Evolutionary conservation across 2,329 filamentous ascomycete species (phyloP).

Genomic region (Colletotrichum lindemuthianum): DNA sequence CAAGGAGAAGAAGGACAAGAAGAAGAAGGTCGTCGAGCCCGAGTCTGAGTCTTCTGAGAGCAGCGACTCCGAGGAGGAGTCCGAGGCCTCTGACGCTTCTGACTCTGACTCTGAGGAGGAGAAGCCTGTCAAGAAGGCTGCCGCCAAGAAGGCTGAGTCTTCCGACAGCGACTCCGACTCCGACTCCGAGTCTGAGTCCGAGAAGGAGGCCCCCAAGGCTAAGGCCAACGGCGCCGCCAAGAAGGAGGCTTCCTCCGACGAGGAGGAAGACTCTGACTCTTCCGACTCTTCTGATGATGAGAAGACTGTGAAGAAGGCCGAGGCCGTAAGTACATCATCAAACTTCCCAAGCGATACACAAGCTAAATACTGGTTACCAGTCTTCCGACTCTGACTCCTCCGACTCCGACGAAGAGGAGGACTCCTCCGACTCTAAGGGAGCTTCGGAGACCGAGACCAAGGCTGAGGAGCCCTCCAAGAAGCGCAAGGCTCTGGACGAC

Average conservation of each 20-base stretch:
- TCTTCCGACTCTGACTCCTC: constrained; percentile 45
- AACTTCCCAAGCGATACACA: neutral
- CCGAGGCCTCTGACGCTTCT: constrained; percentile 41
- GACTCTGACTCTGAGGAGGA: constrained; percentile 41
- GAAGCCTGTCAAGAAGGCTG: too few species aligned
- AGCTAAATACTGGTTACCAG: constrained; percentile 18
- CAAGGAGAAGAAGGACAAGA: constrained; percentile 58
- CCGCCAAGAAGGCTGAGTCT: constrained; percentile 27
- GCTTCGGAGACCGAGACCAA: constrained; percentile 52
- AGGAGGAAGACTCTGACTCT: constrained; percentile 39
- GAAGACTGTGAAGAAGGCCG: constrained; percentile 37
- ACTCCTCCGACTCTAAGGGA: constrained; percentile 45
- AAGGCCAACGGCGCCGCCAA: constrained; percentile 51
- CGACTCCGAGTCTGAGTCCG: constrained; percentile 50
- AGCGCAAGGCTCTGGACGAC: constrained; percentile 72
- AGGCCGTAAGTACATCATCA: constrained; percentile 30
- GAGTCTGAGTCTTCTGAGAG: constrained; percentile 41
- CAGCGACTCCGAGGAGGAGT: constrained; percentile 23
- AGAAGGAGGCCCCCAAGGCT: constrained; percentile 47
- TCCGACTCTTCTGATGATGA: constrained; percentile 47
- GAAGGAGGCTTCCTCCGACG: constrained; percentile 45
- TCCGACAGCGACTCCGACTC: constrained; percentile 44
- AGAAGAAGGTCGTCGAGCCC: constrained; percentile 48
- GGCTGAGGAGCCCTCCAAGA: constrained; percentile 66
- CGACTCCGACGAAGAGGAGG: constrained; percentile 48